Evolutionary conservation across 2,329 filamentous ascomycete species (phyloP), one percentile per base, ranked within the genome.

Genomic region (Stemphylium beticola): DNA sequence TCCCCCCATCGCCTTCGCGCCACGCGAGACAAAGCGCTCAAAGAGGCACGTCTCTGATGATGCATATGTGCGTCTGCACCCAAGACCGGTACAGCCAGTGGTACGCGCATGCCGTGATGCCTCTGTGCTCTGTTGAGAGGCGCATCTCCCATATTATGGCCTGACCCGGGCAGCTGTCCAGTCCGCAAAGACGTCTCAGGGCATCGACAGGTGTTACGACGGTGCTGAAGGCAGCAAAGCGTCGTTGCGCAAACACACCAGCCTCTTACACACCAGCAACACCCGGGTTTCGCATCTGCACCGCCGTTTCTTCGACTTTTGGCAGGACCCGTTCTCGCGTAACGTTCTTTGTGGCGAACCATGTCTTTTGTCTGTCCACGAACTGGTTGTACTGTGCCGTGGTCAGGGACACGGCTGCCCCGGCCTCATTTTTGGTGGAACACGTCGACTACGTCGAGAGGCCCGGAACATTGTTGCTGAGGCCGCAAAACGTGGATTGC

Each of bases 401-500:
- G 51, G 26, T 52, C 52, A 47, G 42, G 20, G 18, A 29, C 53
- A 43, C 58, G 46, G 53, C 58, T 64, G 59, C 64, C 40, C 61
- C 62, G 14, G 14, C 43, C 43, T 33, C 11, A 18, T 24, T 39
- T 55, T 34, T 39, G 43, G 67, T 64, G 67, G 29, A 61, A 67
- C 65, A 42, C 49, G 33, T 37, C 58, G 47, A 56, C 60, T 22
- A 37, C 42, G 46, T 51, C 55, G 60, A 70, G 63, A 68, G 67
- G 66, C 45, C 64, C 69, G 66, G 68, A 67, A 54, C 22, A 57
- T 69, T 69, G 64, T 56, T 60, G 59, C 57, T 58, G 53, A 65
- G 61, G 58, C 60, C 60, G 60, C 66, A 64, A 44, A 73, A 72
- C 69, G 69, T 72, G 68, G 64, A 62, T 49, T 63, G 65, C 70